phyloP scores from a whole-genome alignment of 331 rosid genomes.

The Quercus tomentella region DNA sequence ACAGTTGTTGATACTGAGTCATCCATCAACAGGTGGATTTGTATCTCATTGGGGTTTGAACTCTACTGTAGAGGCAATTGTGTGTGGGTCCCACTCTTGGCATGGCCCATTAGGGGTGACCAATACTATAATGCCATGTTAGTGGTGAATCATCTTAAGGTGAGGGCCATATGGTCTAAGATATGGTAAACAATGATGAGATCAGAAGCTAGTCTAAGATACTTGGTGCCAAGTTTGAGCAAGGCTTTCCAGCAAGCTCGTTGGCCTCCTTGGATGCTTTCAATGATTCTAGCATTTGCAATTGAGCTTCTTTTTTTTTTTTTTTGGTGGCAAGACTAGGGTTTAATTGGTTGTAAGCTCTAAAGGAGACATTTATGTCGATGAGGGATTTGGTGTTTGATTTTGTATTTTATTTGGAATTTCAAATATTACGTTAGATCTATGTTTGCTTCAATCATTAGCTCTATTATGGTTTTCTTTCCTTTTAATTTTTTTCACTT shows the following conservation, averaged over 20 bases:
- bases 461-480: too few species aligned
- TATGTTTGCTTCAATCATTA: too few species aligned
- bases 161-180: conserved; percentile 31
- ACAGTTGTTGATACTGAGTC: conserved; percentile 62
- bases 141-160: conserved; percentile 40
- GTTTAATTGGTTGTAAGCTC: too few species aligned
- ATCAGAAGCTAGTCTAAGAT: conserved; percentile 21
- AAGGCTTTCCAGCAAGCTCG: conserved; percentile 48
- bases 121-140: conserved; percentile 47
- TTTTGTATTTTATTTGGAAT: too few species aligned
- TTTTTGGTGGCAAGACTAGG: too few species aligned
- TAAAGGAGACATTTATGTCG: too few species aligned
- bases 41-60: conserved; percentile 78
- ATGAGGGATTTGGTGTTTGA: too few species aligned
- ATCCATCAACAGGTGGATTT: conserved; percentile 68
- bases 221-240: conserved; percentile 32
- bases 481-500: too few species aligned
- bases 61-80: conserved; percentile 54
- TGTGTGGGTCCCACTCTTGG: conserved; percentile 58
- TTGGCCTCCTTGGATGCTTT: conserved; percentile 46
- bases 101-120: conserved; percentile 73
- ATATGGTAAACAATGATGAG: conserved; percentile 28
- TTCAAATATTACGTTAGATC: too few species aligned
- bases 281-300: conserved; percentile 2
- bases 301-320: too few species aligned